Evolutionary conservation across 495 filamentous ascomycete genomes (phyloP).

Genomic region (Poronia punctata): DNA sequence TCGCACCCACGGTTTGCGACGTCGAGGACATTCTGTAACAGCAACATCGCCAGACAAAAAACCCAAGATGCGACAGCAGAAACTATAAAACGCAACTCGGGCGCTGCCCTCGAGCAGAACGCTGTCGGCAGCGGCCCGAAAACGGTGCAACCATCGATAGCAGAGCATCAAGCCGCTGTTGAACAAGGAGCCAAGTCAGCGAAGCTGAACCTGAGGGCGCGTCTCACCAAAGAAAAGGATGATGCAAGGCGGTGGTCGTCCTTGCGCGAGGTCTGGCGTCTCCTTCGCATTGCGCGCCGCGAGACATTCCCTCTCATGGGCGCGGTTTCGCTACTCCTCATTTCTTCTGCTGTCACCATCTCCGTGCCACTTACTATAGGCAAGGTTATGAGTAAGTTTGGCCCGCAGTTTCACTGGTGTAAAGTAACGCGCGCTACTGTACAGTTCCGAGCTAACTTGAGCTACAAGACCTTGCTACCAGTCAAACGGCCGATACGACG

Average conservation of each 20-base stretch:
- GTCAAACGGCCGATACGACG: conserved; percentile 38
- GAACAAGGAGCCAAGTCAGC: conserved; percentile 80
- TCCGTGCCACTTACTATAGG: conserved; percentile 94
- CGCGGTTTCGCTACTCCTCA: conserved; percentile 75
- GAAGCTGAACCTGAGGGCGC: conserved; percentile 81
- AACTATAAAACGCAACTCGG: no score
- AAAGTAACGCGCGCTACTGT: no score
- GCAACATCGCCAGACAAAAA: no score
- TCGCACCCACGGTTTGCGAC: no score
- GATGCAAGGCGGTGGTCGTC: conserved; percentile 53
- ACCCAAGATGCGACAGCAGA: no score
- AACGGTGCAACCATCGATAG: no score
- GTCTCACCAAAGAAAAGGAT: conserved; percentile 72
- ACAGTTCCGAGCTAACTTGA: conserved; percentile 1
- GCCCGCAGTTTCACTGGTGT: no score
- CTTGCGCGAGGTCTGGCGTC: conserved; percentile 70
- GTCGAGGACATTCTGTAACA: no score
- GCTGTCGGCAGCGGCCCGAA: no score
- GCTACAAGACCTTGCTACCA: conserved; percentile 56
- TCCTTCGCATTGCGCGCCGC: conserved; percentile 81
- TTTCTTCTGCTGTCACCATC: conserved; percentile 88
- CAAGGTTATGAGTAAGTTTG: conserved; percentile 65
- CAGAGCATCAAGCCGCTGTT: neutral
- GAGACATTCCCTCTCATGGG: conserved; percentile 71
- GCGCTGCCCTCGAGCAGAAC: no score